A percentile compares a stretch with the other conserved stretches of the same genome.
phyloP scores from a whole-genome alignment of 345 rosid genomes.

The Cardamine occulta region DNA sequence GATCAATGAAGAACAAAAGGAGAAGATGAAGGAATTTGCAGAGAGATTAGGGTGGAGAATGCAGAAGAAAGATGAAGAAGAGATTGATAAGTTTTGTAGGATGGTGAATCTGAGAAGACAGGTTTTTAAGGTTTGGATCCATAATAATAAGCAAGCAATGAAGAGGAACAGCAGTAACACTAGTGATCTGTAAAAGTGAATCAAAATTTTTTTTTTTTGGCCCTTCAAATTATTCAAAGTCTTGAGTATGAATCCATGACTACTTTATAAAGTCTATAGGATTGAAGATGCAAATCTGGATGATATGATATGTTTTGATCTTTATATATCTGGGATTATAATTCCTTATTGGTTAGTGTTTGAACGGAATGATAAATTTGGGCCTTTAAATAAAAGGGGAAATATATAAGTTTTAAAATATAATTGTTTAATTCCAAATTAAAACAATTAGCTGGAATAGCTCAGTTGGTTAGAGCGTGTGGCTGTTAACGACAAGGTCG shows the following conservation, averaged over 20 bases:
- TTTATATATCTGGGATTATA: neutral
- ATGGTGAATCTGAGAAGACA: conserved; percentile 57
- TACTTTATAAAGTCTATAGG: neutral
- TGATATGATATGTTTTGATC: conserved; percentile 8
- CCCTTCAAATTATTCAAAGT: neutral
- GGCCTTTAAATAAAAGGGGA: neutral
- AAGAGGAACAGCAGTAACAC: conserved; percentile 50
- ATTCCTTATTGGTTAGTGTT: neutral
- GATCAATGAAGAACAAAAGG: conserved; percentile 66
- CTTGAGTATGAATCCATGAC: neutral
- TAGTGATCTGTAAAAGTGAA: conserved; percentile 29
- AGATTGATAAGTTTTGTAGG: conserved; percentile 56
- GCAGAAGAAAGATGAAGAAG: conserved; percentile 57
- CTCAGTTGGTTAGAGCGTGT: conserved; percentile 97
- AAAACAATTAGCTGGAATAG: conserved; percentile 59
- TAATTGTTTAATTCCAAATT: no score
- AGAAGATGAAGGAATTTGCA: conserved; percentile 66
- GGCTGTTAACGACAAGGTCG: conserved; percentile 96
- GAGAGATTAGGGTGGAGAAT: conserved; percentile 64
- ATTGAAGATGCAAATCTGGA: conserved; percentile 32
- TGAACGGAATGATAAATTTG: neutral
- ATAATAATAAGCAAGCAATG: conserved; percentile 72
- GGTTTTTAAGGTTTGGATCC: conserved; percentile 81
- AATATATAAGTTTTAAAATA: neutral
- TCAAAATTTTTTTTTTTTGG: neutral